Conservation (phyloP, 306 rosid genomes). For the Malus sylvestris region DNA sequence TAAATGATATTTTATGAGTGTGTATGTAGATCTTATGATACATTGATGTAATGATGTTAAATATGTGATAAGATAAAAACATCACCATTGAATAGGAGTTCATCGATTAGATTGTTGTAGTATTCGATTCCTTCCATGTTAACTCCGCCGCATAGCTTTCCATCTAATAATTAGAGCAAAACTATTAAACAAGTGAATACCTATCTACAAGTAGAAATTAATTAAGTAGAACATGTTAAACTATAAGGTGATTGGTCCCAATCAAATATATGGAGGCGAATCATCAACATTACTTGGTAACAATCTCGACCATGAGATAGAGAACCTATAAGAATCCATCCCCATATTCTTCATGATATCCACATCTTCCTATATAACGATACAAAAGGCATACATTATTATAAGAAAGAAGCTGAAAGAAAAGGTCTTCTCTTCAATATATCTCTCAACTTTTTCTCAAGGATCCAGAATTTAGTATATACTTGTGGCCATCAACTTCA, state of each 20-base stretch:
- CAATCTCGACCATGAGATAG: constrained; percentile 69
- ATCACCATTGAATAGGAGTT: constrained; percentile 39
- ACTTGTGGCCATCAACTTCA: too few species aligned
- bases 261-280: background rate
- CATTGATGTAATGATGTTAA: too few species aligned
- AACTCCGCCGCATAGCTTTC: constrained; percentile 46
- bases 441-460: background rate
- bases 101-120: constrained; percentile 51
- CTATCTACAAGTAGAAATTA: background rate
- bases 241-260: background rate
- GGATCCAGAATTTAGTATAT: background rate
- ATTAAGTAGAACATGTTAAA: background rate
- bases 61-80: too few species aligned
- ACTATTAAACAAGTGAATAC: background rate
- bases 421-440: background rate
- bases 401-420: background rate
- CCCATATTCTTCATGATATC: constrained; percentile 44
- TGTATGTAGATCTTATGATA: background rate
- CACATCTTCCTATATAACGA: constrained; percentile 49
- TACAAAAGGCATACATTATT: background rate
- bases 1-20: background rate
- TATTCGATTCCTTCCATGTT: constrained; percentile 45
- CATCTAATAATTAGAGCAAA: constrained; percentile 20
- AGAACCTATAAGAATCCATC: constrained; percentile 58
- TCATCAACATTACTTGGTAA: constrained; percentile 46